Evolutionary conservation across 1,284 basidiomycete genomes (phyloP).

Genomic region (Prillingera fragicola): DNA sequence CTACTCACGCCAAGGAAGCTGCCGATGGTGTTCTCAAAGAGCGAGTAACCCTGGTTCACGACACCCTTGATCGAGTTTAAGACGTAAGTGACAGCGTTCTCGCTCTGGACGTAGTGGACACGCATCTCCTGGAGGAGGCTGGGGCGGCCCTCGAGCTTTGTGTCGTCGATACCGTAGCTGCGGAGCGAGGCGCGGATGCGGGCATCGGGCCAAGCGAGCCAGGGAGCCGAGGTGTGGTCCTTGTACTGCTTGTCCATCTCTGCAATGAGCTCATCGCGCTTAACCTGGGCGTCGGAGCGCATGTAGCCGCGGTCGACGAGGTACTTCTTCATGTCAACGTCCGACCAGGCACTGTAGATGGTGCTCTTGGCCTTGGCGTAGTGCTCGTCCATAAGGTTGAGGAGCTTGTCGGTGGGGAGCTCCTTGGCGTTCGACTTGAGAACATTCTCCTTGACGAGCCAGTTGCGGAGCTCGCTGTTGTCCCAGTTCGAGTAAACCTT

Average conservation of each 20-base stretch:
- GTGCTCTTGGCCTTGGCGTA: slow-evolving; percentile 65
- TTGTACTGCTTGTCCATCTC: slow-evolving; percentile 45
- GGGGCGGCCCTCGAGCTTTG: slow-evolving; percentile 58
- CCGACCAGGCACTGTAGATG: slow-evolving; percentile 67
- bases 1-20: slow-evolving; percentile 31
- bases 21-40: slow-evolving; percentile 62
- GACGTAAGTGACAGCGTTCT: slow-evolving; percentile 56
- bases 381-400: slow-evolving; percentile 68
- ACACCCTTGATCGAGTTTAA: slow-evolving; percentile 58
- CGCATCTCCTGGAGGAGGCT: slow-evolving; percentile 65
- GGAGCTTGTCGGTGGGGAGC: slow-evolving; percentile 58
- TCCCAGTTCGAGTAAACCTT: slow-evolving; percentile 67
- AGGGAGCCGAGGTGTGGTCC: slow-evolving; percentile 53
- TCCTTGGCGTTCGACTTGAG: slow-evolving; percentile 2
- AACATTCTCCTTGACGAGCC: slow-evolving; percentile 50
- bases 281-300: slow-evolving; percentile 60
- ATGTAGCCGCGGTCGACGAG: slow-evolving; percentile 69
- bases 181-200: slow-evolving; percentile 76
- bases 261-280: slow-evolving; percentile 58
- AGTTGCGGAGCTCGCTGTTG: slow-evolving; percentile 44
- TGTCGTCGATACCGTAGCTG: slow-evolving; percentile 64
- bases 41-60: slow-evolving; percentile 59
- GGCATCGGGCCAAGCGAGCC: slow-evolving; percentile 83
- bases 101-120: slow-evolving; percentile 66
- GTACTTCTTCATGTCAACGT: slow-evolving; percentile 70